Percentiles rank a stretch among this genome's conserved stretches.
Conservation (phyloP, 805 yeast species). For the Spathaspora girioi region DNA sequence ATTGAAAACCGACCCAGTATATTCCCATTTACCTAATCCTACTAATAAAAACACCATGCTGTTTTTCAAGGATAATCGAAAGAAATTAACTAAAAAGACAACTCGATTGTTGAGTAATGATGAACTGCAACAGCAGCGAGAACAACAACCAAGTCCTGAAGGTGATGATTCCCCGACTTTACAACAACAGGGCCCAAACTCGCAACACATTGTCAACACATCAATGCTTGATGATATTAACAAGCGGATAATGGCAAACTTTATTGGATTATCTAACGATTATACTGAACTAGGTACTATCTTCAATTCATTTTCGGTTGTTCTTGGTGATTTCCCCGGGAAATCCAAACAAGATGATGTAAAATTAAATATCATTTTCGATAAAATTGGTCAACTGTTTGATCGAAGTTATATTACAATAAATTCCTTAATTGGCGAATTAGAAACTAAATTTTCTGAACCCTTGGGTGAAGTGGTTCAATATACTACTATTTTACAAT, state of each 20-base stretch:
- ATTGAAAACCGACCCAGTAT: conserved; percentile 30
- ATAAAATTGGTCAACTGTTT: conserved; percentile 80
- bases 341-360: conserved; percentile 20
- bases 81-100: conserved; percentile 22
- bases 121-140: conserved; percentile 8
- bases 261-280: conserved; percentile 57
- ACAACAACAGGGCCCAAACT: neutral
- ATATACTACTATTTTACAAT: conserved; percentile 52
- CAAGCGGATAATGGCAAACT: conserved; percentile 50
- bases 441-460: conserved; percentile 60
- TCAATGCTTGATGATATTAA: conserved; percentile 56
- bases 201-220: conserved; percentile 16
- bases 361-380: conserved; percentile 45
- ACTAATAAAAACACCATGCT: conserved; percentile 23
- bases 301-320: conserved; percentile 52
- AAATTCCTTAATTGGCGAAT: conserved; percentile 46
- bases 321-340: conserved; percentile 32
- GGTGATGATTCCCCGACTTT: neutral
- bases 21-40: conserved; percentile 33
- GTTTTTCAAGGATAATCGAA: conserved; percentile 29
- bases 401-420: conserved; percentile 63
- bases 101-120: neutral
- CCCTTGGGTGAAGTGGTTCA: conserved; percentile 73
- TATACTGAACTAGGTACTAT: conserved; percentile 70
- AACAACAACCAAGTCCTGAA: conserved; percentile 9